Evolutionary conservation across 345 rosid genomes (phyloP), one percentile per base, ranked within the genome.

Genomic region (Linum tenue): DNA sequence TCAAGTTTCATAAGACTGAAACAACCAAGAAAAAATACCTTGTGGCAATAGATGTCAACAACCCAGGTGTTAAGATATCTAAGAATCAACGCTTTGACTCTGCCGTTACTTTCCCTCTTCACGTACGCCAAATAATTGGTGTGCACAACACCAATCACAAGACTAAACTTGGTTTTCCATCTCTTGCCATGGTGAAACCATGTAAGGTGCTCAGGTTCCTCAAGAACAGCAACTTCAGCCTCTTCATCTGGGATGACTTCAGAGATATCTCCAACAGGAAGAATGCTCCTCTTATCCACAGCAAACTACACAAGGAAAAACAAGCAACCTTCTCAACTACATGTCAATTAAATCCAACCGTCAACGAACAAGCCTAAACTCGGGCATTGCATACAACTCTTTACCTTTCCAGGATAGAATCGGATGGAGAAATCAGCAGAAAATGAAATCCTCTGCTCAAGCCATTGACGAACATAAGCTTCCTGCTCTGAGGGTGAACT

Each of bases 121-220:
- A 88, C 94, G 70, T 94, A 94, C 73, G 76, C 97, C 84, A 94
- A 65, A 72, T 94, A 94, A 81, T 94, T 94, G 61, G 99, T 94
- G 73, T 94, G 97, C 39, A 94, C 69, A 40, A 90, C 74, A 55
- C 97, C 99, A 56, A 88, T 70, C 63, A 88, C 97, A 61, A 77
- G 78, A 66, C 81, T 76, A 77, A 94, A 90, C 74, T 88, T 90
- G 15, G 57, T 72, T 78, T 90, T 94, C 99, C 99, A 94, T 71
- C 84, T 85, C 73, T 84, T 86, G 55, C 99, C 97, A 71, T 94
- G 99, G 78, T 94, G 99, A 75, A 84, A 94, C 99, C 99, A 94
- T 4, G 99, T 94, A 50, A 94, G 95, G 79, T 94, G 97, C 76
- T 94, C 97, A 7, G 97, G 99, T 80, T 90, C 99, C 75, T 94